Conservation (phyloP, 129 eudicot genomes). For the Gnaphalium uliginosum region DNA sequence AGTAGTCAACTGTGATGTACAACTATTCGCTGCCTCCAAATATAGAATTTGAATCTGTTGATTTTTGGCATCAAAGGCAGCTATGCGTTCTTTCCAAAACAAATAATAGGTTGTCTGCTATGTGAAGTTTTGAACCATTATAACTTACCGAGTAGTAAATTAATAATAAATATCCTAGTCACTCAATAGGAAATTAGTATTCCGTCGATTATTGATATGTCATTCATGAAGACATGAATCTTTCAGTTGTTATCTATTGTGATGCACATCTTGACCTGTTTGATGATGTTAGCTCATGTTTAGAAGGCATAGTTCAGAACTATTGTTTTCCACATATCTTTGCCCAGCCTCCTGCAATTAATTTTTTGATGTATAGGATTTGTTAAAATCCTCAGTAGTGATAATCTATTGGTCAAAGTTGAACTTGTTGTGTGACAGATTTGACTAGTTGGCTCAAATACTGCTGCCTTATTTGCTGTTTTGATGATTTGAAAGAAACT, state of each 20-base stretch:
- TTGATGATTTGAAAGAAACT: background rate
- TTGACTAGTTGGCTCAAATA: background rate
- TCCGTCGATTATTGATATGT: background rate
- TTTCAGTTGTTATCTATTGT: background rate
- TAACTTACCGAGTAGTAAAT: background rate
- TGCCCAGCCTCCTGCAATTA: background rate
- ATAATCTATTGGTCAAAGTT: background rate
- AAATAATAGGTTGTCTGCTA: background rate
- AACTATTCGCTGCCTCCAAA: background rate
- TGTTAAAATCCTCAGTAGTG: background rate
- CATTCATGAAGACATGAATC: background rate
- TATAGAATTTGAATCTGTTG: background rate
- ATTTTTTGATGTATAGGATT: background rate
- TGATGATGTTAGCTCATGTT: background rate
- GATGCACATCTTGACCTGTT: background rate
- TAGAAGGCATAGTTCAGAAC: background rate
- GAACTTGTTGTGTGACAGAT: background rate
- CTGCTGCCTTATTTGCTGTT: background rate
- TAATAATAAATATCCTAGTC: background rate
- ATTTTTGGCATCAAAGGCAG: background rate
- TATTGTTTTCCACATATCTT: background rate
- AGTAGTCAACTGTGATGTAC: background rate
- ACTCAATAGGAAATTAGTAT: background rate
- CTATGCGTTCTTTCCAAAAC: background rate
- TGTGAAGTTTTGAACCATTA: background rate